These are phyloP conservation scores for Monilinia vaccinii-corymbosi DNA, from an alignment of 2,329 filamentous ascomycete species.

Conservation along the genomic window DNA sequence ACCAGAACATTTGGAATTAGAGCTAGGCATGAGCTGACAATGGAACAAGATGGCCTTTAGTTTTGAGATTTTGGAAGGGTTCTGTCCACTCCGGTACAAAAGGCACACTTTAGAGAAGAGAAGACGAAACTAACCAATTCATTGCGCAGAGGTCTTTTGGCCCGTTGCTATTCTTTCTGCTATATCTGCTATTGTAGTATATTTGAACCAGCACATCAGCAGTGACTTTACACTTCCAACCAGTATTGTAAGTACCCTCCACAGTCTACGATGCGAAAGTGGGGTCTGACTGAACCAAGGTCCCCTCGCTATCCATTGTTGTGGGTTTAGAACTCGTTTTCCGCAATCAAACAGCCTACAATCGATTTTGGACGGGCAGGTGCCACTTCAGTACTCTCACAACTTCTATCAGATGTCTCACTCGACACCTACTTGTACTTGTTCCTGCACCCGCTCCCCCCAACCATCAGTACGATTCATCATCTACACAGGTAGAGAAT, in stretches of 20 bases:
- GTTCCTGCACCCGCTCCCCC: conserved; percentile 27
- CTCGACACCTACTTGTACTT: conserved; percentile 40
- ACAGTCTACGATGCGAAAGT: background rate
- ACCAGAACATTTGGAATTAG: background rate
- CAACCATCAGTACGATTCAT: conserved; percentile 16
- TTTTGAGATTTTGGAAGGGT: conserved; percentile 55
- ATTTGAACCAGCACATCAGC: conserved; percentile 43
- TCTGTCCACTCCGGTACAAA: conserved; percentile 42
- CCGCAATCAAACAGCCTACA: conserved; percentile 45
- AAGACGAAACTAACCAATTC: background rate
- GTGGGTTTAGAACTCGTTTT: conserved; percentile 61
- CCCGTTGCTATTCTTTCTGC: conserved; percentile 48
- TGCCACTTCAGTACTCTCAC: conserved; percentile 47
- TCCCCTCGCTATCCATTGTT: conserved; percentile 55
- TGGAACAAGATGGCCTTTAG: conserved; percentile 47
- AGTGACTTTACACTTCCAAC: conserved; percentile 45
- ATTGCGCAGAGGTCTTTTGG: conserved; percentile 40
- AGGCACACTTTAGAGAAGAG: background rate
- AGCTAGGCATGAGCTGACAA: conserved; percentile 5
- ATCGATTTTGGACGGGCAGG: conserved; percentile 44
- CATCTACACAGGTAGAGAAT: conserved; percentile 13
- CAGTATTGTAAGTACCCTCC: conserved; percentile 39
- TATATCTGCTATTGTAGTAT: conserved; percentile 50
- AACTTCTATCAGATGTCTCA: conserved; percentile 51
- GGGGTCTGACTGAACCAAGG: conserved; percentile 28